Percentiles rank a stretch among this genome's conserved stretches.
Conservation (phyloP, 1,284 basidiomycete species). For the Ganoderma lucidum region DNA sequence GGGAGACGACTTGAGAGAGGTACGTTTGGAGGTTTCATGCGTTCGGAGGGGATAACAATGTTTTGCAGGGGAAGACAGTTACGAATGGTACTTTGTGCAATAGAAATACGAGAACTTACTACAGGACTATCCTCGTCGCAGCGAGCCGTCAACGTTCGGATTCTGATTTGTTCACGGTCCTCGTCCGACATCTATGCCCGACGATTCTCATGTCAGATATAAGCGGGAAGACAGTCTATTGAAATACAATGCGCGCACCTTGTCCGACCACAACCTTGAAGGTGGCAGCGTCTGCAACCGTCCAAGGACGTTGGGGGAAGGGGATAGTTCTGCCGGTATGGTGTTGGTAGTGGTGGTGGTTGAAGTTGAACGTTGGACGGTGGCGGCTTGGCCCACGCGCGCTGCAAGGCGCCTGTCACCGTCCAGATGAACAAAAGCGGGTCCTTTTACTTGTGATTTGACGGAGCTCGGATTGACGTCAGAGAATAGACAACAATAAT, state of each 20-base stretch:
- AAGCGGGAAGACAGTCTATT: not conserved
- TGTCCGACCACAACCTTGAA: not conserved
- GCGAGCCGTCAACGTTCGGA: not conserved
- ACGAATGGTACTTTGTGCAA: not conserved
- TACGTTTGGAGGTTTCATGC: not conserved
- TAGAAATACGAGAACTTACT: not conserved
- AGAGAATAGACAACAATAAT: too few relatives aligned
- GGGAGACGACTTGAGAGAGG: not conserved
- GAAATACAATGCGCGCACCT: not conserved
- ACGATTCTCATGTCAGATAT: not conserved
- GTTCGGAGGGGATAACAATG: not conserved
- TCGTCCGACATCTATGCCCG: not conserved
- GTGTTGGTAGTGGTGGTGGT: too few relatives aligned
- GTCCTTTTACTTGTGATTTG: not conserved
- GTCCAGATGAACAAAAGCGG: too few relatives aligned
- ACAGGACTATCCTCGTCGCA: not conserved
- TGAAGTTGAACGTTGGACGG: too few relatives aligned
- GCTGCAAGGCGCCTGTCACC: too few relatives aligned
- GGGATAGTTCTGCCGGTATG: too few relatives aligned
- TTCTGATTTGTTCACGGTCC: not conserved
- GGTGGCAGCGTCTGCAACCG: too few relatives aligned
- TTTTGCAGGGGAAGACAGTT: not conserved
- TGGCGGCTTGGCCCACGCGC: too few relatives aligned
- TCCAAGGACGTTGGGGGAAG: too few relatives aligned
- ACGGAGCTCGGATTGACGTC: too few relatives aligned